Percentiles rank a stretch among this genome's conserved stretches.
These are phyloP conservation scores for Trichoderma breve DNA, from an alignment of 2,329 filamentous ascomycete genomes.

Conservation along the genomic window DNA sequence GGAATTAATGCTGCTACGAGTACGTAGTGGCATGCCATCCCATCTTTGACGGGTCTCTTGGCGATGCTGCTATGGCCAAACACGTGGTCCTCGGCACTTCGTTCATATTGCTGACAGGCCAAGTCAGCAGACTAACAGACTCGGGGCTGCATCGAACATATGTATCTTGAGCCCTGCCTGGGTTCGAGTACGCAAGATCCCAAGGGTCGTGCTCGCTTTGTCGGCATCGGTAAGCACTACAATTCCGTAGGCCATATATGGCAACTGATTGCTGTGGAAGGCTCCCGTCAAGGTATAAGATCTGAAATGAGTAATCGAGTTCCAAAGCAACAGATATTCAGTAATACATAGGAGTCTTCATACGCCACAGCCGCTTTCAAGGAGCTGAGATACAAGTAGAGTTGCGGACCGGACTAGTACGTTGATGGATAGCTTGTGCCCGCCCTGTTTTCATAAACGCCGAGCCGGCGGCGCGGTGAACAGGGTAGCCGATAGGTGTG, in stretches of 20 bases:
- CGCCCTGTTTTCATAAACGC: not conserved
- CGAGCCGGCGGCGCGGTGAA: not conserved
- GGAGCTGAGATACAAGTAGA: not conserved
- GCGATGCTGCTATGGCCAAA: not conserved
- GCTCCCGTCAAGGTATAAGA: not conserved
- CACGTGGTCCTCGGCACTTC: constrained; percentile 12
- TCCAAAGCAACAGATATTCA: not conserved
- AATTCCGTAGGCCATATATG: not conserved
- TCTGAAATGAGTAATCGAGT: not conserved
- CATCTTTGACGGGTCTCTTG: not conserved
- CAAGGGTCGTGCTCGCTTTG: not conserved
- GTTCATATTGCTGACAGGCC: not conserved
- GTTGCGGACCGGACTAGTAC: not conserved
- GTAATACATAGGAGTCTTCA: not conserved
- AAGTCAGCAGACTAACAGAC: not conserved
- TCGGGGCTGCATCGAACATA: not conserved
- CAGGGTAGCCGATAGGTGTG: not conserved
- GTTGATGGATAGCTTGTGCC: not conserved
- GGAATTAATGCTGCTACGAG: not conserved
- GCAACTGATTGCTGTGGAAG: not conserved
- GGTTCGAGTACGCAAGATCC: not conserved
- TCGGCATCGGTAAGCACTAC: not conserved
- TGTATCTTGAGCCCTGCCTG: constrained; percentile 1
- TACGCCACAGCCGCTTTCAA: not conserved
- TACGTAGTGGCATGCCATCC: not conserved